Base-by-base conservation (phyloP, 2,329 filamentous ascomycete genomes). In the Pseudogymnoascus sp. region DNA sequence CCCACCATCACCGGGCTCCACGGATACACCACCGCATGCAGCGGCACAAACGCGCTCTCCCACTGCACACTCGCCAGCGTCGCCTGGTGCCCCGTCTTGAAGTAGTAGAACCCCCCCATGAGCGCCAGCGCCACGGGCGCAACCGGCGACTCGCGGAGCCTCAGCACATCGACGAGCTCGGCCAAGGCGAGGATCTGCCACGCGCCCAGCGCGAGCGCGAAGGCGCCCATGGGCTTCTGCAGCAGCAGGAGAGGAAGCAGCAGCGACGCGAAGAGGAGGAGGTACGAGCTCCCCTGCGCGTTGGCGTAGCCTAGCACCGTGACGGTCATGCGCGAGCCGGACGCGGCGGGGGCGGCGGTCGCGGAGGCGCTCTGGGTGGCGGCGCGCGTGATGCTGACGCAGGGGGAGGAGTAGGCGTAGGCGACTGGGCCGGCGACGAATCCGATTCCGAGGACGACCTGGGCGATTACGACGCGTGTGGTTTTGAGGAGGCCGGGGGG, bases 61-160 rank as follows among this genome's bases (percentile, higher is more conserved):
- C 95, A 99, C 73, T 99, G 95, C 72, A 99, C 93, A 68, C 86
- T 90, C 68, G 87, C 84, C 24, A 96, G 82, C 0, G 87, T 89
- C 11, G 93, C 93, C 76, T 97, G 93, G 75, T 99, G 95, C 65
- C 95, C 95, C 0, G 95, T 99, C 73, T 96, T 97, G 85, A 99
- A 99, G 80, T 87, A 99, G 79, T 97, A 88, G 76, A 93, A 96
- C 71, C 89, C 91, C 65, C 93, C 95, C 0, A 99, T 84, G n/a
- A 97, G 78, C 10, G 87, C 93, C 26, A 97, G 83, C 66, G 96
- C 82, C 40, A 95, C 79, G 19, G 95, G 93, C 0, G 92, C 93
- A 69, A 97, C 89, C 6, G 91, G 81, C 50, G 86, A 86, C 59
- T 83, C 79, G 14, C 87, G 85, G 40, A 88, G 74, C 65, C 76